phyloP scores from a whole-genome alignment of 805 yeast genomes.

The Jamesozyma spencerorum region DNA sequence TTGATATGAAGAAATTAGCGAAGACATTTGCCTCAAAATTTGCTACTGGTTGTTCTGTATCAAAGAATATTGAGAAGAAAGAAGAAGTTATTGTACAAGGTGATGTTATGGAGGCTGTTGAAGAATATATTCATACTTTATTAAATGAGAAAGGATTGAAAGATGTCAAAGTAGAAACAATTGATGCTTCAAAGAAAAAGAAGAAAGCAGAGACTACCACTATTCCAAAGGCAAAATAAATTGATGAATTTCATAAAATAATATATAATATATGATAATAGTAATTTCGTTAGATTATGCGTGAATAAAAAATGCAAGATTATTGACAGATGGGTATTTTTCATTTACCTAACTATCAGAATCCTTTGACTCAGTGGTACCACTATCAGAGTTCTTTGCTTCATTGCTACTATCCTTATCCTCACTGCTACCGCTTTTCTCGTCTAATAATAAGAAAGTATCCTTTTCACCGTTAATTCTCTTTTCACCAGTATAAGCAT shows the following conservation, averaged over 20 bases:
- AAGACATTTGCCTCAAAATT: slow-evolving; percentile 89
- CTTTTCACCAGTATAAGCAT: slow-evolving; percentile 19
- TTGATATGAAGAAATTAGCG: slow-evolving; percentile 83
- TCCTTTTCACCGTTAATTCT: neutral
- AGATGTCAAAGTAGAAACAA: slow-evolving; percentile 81
- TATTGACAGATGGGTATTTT: too few species aligned
- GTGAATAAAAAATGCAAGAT: too few species aligned
- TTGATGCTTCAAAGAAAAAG: slow-evolving; percentile 73
- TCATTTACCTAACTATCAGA: too few species aligned
- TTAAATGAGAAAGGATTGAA: slow-evolving; percentile 74
- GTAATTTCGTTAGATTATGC: too few species aligned
- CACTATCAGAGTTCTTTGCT: neutral
- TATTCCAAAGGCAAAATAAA: too few species aligned
- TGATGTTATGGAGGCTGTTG: slow-evolving; percentile 88
- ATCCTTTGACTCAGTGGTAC: too few species aligned
- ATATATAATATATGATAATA: too few species aligned
- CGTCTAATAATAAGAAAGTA: too few species aligned
- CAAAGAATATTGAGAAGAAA: slow-evolving; percentile 81
- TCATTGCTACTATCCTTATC: slow-evolving; percentile 15
- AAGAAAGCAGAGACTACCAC: slow-evolving; percentile 26
- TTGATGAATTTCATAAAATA: too few species aligned
- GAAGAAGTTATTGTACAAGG: slow-evolving; percentile 92
- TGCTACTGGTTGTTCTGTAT: slow-evolving; percentile 92
- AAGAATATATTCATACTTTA: slow-evolving; percentile 57
- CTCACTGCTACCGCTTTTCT: slow-evolving; percentile 9